Percentiles rank a stretch among this genome's conserved stretches.
phyloP scores from a whole-genome alignment of 768 basidiomycete genomes.

The Xanthoconium purpureum region DNA sequence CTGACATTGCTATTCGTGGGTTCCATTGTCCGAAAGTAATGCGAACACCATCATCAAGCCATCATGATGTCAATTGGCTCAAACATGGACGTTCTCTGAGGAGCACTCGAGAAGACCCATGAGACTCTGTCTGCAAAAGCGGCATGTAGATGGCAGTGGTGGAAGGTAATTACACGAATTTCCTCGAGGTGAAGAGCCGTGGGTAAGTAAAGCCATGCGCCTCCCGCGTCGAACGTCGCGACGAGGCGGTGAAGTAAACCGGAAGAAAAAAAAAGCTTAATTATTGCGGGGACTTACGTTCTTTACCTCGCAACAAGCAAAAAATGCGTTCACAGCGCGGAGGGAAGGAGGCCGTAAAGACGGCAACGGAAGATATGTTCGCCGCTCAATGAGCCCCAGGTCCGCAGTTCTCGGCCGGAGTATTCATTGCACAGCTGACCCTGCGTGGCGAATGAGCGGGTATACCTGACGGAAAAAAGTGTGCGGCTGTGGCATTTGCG shows the following conservation, averaged over 20 bases:
- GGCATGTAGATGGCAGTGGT: slow-evolving; percentile 6
- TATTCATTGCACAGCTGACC: neutral
- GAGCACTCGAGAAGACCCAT: neutral
- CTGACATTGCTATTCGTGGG: neutral
- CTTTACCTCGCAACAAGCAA: slow-evolving; percentile 13
- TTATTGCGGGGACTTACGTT: slow-evolving; percentile 25
- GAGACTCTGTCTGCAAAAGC: neutral
- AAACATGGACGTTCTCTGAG: neutral
- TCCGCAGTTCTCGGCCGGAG: slow-evolving; percentile 25
- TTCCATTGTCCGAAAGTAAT: neutral
- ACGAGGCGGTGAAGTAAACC: slow-evolving; percentile 12
- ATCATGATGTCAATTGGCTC: neutral
- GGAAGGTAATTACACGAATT: slow-evolving; percentile 2
- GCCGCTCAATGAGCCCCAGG: slow-evolving; percentile 23
- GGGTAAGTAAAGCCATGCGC: neutral
- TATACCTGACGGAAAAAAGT: too few species aligned
- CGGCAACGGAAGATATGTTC: slow-evolving; percentile 10
- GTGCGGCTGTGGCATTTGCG: too few species aligned
- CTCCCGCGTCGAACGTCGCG: neutral
- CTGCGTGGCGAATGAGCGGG: neutral
- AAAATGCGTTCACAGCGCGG: slow-evolving; percentile 17
- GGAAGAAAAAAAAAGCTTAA: slow-evolving; percentile 9
- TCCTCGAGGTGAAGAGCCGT: neutral
- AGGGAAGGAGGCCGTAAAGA: slow-evolving; percentile 17
- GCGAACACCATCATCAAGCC: neutral